Base-by-base conservation (phyloP, 2,329 filamentous ascomycete genomes). In the Fusarium graminum region DNA sequence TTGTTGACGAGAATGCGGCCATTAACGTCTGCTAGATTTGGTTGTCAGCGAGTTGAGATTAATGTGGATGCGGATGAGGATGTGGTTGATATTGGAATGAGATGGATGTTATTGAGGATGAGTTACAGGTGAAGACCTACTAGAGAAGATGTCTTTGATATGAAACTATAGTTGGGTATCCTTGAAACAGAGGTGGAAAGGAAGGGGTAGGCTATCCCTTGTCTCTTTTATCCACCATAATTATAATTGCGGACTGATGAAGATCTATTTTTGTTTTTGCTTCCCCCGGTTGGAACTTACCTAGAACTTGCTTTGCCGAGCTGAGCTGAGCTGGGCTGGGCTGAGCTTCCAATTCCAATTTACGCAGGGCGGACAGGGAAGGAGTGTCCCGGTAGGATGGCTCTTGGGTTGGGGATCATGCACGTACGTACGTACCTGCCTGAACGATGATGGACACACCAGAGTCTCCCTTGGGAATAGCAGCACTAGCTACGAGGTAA, bases 341-440 rank as follows among this genome's bases (percentile, higher is more conserved):
- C 45, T 49, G 44, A 36, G 34, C 32, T n/a, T n/a, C 28, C 28
- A 22, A 22, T 22, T 22, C 22, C 22, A 22, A 29, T 29, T 29
- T 16, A 16, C 32, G 16, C 9, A 36, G 34, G 34, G 34, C 34
- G n/a, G 32, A 14, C 32, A n/a, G 32, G 32, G 60, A 65, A 64
- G 55, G 53, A 42, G 50, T 34, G 63, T 52, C 63, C 60, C 63
- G 44, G 50, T 45, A 52, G 50, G 60, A 34, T 57, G 63, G 54
- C 54, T 60, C 47, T n/a, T 11, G 50, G 55, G 40, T 61, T 49
- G 47, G 56, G 51, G 34, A 16, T 36, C 34, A 29, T 12, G 39
- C 22, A 22, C 6, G 22, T 22, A 25, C 41, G 28, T 25, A 16
- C 32, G 56, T 38, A 51, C 61, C 54, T 65, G 41, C 54, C 34